Conservation (phyloP, 2,329 filamentous ascomycete genomes). For the Fonsecaea pugnacius region DNA sequence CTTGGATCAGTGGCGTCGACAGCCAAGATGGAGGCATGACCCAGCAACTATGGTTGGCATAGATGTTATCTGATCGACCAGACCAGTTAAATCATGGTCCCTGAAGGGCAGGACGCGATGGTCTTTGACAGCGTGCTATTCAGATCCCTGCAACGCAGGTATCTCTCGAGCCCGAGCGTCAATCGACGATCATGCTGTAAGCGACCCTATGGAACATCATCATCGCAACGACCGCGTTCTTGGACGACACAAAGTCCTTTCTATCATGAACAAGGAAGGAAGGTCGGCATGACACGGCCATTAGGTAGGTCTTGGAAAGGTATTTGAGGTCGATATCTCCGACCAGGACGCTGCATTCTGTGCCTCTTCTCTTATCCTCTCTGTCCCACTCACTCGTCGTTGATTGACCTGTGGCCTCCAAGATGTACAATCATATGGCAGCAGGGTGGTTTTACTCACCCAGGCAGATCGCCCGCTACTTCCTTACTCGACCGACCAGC, state of each 20-base stretch:
- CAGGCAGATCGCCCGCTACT: conserved; percentile 42
- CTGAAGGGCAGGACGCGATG: background rate
- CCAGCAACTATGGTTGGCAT: background rate
- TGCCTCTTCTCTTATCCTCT: background rate
- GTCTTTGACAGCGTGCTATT: background rate
- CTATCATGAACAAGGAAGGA: background rate
- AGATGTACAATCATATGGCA: conserved; percentile 42
- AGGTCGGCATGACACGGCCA: background rate
- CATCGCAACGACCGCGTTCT: background rate
- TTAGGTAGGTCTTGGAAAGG: background rate
- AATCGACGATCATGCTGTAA: background rate
- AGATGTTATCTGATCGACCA: background rate
- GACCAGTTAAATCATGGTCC: background rate
- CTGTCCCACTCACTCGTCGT: background rate
- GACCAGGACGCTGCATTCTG: background rate
- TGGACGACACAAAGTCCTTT: background rate
- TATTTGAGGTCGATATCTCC: background rate
- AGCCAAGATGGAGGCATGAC: background rate
- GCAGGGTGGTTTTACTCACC: conserved; percentile 44
- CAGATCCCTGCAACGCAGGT: background rate
- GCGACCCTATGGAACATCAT: background rate
- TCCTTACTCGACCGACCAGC: conserved; percentile 43
- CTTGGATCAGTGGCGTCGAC: conserved; percentile 4
- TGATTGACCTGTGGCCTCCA: conserved; percentile 8
- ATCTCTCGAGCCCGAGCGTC: background rate